These are phyloP conservation scores for Eragrostis nindensis DNA, from an alignment of 176 grass and related monocot genomes.

Conservation along the genomic window DNA sequence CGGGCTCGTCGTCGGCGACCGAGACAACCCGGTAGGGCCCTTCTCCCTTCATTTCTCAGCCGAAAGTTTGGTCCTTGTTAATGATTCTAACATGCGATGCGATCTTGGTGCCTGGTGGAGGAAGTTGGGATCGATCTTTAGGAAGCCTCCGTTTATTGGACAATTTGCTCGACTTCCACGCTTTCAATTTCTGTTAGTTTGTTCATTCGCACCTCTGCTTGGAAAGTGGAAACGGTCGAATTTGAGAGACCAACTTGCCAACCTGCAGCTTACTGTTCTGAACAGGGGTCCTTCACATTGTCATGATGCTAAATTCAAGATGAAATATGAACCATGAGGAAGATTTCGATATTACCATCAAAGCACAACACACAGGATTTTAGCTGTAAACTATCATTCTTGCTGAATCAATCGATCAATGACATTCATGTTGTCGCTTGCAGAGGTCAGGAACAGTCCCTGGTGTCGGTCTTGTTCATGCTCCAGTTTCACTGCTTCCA, in stretches of 20 bases:
- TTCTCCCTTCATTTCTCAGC: not conserved
- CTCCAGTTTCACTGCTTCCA: conserved; percentile 73
- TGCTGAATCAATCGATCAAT: not conserved
- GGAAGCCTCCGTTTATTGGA: not conserved
- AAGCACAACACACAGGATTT: not conserved
- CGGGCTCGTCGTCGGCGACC: conserved; percentile 78
- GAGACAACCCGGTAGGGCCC: conserved; percentile 45
- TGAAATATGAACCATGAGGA: not conserved
- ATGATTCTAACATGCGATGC: not conserved
- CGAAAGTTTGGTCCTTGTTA: not conserved
- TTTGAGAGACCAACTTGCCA: not conserved
- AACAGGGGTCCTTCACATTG: not conserved
- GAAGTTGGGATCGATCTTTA: not conserved
- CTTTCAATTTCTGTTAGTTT: not conserved
- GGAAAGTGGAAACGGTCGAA: not conserved
- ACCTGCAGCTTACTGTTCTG: not conserved
- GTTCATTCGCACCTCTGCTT: not conserved
- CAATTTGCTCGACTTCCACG: too few relatives aligned
- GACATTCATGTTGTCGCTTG: conserved; percentile 20
- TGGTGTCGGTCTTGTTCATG: conserved; percentile 87
- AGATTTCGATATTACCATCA: conserved; percentile 2
- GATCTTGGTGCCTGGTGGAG: not conserved
- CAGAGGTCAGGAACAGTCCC: conserved; percentile 86
- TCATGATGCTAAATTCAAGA: not conserved
- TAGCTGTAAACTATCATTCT: conserved; percentile 13